Evolutionary conservation across 805 yeast genomes (phyloP).

Genomic region (Candida alai): DNA sequence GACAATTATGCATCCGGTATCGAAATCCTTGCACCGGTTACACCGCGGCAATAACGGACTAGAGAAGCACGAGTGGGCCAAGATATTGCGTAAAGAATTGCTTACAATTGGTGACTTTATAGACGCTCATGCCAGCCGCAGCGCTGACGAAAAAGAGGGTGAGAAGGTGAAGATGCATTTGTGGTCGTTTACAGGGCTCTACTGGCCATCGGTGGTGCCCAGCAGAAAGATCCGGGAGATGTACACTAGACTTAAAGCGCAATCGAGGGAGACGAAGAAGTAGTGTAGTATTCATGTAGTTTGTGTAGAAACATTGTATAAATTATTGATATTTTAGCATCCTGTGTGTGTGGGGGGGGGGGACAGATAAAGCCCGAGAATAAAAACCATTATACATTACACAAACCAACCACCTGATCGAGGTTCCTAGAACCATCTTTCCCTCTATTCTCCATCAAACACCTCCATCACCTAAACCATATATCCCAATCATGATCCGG

Average conservation of each 20-base stretch:
- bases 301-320: too few relatives aligned
- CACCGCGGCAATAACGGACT: slow-evolving; percentile 70
- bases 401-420: too few relatives aligned
- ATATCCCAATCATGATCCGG: too few relatives aligned
- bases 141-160: slow-evolving; percentile 19
- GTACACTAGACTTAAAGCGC: slow-evolving; percentile 58
- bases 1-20: slow-evolving; percentile 58
- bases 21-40: slow-evolving; percentile 59
- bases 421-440: too few relatives aligned
- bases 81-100: slow-evolving; percentile 62
- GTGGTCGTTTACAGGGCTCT: slow-evolving; percentile 80
- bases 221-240: slow-evolving; percentile 68
- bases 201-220: slow-evolving; percentile 86
- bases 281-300: not conserved
- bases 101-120: slow-evolving; percentile 74
- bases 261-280: slow-evolving; percentile 6
- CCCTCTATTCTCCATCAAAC: too few relatives aligned
- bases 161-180: slow-evolving; percentile 55
- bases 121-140: slow-evolving; percentile 11
- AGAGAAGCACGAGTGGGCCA: slow-evolving; percentile 75
- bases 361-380: too few relatives aligned
- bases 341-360: too few relatives aligned
- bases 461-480: too few relatives aligned
- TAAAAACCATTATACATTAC: too few relatives aligned
- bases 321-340: too few relatives aligned